Evolutionary conservation across 2,329 filamentous ascomycete species (phyloP).

Genomic region (Aspergillus bombycis): DNA sequence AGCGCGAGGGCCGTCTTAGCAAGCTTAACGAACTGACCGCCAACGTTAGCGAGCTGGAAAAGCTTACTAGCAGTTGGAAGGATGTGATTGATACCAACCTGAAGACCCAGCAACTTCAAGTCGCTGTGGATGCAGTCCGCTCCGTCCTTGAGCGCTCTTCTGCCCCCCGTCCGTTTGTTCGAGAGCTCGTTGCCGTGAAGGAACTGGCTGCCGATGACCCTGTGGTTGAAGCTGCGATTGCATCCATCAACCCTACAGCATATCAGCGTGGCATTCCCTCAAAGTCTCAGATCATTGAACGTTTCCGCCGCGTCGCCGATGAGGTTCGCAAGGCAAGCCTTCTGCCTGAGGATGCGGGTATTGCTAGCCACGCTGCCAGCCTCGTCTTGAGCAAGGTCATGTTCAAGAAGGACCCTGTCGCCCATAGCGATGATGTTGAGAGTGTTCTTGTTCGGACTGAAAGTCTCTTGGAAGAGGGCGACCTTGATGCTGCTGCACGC

Average conservation of each 20-base stretch:
- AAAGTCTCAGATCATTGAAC: conserved; percentile 83
- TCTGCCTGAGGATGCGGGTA: conserved; percentile 88
- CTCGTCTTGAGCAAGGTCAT: conserved; percentile 89
- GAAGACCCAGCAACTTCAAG: conserved; percentile 92
- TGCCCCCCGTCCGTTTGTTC: conserved; percentile 81
- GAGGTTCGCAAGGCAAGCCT: conserved; percentile 95
- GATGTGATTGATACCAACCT: conserved; percentile 87
- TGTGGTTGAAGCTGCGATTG: conserved; percentile 89
- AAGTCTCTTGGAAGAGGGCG: conserved; percentile 86
- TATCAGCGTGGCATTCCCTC: conserved; percentile 92
- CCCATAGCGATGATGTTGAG: conserved; percentile 87
- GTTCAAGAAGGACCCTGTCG: conserved; percentile 90
- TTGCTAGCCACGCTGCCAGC: conserved; percentile 90
- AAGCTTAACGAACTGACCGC: conserved; percentile 79
- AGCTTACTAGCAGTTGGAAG: conserved; percentile 86
- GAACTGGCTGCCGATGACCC: conserved; percentile 83
- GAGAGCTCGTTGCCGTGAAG: conserved; percentile 91
- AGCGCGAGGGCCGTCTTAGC: conserved; percentile 83
- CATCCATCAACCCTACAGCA: conserved; percentile 90
- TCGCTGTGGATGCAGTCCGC: conserved; percentile 91
- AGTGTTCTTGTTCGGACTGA: conserved; percentile 89
- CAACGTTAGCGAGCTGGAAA: conserved; percentile 81
- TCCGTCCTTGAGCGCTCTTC: conserved; percentile 76
- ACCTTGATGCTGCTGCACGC: conserved; percentile 85
- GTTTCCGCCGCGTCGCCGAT: conserved; percentile 87